Percentiles rank a stretch among this genome's conserved stretches.
Conservation (phyloP, 352 stramenopile genomes). For the Blastocystis sp. region DNA sequence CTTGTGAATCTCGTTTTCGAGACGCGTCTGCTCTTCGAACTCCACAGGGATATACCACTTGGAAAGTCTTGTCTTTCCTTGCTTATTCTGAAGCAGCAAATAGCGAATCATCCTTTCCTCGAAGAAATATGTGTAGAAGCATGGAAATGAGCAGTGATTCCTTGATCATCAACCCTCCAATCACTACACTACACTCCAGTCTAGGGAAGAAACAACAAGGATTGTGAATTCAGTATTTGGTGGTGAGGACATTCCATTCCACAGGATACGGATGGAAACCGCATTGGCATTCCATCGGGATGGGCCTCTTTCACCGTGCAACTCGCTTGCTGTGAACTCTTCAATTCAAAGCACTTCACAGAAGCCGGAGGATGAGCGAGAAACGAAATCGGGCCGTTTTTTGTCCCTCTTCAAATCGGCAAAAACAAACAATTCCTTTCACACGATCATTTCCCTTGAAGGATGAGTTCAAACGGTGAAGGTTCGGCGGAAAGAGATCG, state of each 20-base stretch:
- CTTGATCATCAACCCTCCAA: slow-evolving; percentile 15
- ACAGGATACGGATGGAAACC: no score
- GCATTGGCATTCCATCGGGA: no score
- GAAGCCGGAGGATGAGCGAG: not conserved
- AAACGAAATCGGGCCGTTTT: not conserved
- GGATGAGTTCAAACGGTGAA: slow-evolving; percentile 70
- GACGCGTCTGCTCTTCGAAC: slow-evolving; percentile 75
- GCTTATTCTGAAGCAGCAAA: slow-evolving; percentile 95
- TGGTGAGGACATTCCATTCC: no score
- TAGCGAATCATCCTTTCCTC: slow-evolving; percentile 83
- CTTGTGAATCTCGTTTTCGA: slow-evolving; percentile 85
- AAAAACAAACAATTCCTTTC: not conserved
- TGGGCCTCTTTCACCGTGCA: no score
- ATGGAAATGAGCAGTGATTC: slow-evolving; percentile 20
- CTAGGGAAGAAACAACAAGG: no score
- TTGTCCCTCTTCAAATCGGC: not conserved
- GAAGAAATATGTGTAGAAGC: not conserved
- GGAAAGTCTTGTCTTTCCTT: slow-evolving; percentile 96
- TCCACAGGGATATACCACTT: slow-evolving; percentile 93
- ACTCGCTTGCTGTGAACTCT: no score
- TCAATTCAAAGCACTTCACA: no score
- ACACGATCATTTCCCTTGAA: not conserved
- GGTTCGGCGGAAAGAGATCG: slow-evolving; percentile 68
- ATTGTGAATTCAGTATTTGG: no score
- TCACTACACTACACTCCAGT: not conserved